A percentile compares a stretch with the other conserved stretches of the same genome.
phyloP scores from a whole-genome alignment of 2,329 filamentous ascomycete species.

The Fusarium armeniacum region DNA sequence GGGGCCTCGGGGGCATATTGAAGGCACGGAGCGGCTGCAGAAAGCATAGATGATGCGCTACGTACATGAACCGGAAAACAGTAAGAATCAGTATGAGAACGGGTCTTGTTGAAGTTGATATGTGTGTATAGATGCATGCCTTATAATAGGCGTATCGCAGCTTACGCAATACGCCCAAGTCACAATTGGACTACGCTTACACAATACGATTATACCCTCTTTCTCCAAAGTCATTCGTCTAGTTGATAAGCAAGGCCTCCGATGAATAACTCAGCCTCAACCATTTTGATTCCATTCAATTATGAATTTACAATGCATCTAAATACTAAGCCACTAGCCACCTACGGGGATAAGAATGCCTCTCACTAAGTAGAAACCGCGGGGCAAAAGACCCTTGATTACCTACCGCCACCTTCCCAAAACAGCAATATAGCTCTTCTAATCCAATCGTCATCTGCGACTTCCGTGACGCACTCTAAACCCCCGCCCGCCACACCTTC shows the following conservation, averaged over 20 bases:
- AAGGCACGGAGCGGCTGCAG: neutral
- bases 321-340: neutral
- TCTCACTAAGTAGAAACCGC: constrained; percentile 8
- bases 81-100: neutral
- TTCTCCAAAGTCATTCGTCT: neutral
- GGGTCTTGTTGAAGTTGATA: neutral
- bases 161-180: neutral
- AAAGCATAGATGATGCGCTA: neutral
- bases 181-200: neutral
- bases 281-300: neutral
- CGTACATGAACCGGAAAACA: neutral
- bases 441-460: constrained; percentile 46
- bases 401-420: constrained; percentile 30
- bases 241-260: neutral
- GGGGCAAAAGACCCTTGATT: constrained; percentile 32
- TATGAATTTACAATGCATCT: neutral
- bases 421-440: constrained; percentile 39
- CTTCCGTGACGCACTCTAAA: constrained; percentile 39
- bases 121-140: neutral
- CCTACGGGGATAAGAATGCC: neutral
- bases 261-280: neutral
- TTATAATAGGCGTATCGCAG: neutral
- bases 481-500: constrained; percentile 19
- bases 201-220: neutral
- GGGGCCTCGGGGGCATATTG: neutral